Base-by-base conservation (phyloP, 1,139 yeast genomes). In the Pichia sp. region DNA sequence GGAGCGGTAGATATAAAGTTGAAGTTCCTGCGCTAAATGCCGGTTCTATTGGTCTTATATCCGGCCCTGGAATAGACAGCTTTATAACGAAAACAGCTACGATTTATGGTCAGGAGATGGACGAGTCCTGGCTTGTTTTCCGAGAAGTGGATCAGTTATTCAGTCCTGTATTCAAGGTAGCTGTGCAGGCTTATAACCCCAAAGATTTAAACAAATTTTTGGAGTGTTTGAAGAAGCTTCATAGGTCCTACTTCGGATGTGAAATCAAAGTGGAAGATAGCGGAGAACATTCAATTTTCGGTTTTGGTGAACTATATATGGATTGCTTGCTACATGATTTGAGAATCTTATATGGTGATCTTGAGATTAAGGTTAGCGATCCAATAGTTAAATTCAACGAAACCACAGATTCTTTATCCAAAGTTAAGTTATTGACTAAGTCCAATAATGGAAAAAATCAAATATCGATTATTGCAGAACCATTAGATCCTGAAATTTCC, bases 271-370 rank as follows among this genome's bases (percentile, higher is more conserved):
- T 87, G 1, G 97, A 90, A 67, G 96, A 88, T 61, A 86, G 92
- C 55, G 97, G 98, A 1, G 98, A 92, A 64, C 90, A 87, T 67
- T 83, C 85, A 0, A 67, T 95, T 1, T 66, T 84, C 33, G 97
- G 95, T 0, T 82, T 91, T 3, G 99, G 99, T 4, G 99, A 95
- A 66, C 66, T 93, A 17, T 90, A 88, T 65, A 70, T 95, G 72
- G 99, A 95, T 69, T 88, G 95, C 62, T 73, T 87, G 33, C 69
- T 95, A 53, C 89, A 85, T 69, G 97, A 90, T 65, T 71, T 93
- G 49, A 75, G 98, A 59, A 68, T 74, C 20, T 68, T 84, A 58
- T 79, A 76, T 66, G 79, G 87, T 0, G 81, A 81, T 49, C 75
- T 91, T 51, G 88, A 86, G 52, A 81, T 93, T 53, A 87, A 85